Conservation (phyloP, 306 rosid genomes). For the Coriaria nepalensis region DNA sequence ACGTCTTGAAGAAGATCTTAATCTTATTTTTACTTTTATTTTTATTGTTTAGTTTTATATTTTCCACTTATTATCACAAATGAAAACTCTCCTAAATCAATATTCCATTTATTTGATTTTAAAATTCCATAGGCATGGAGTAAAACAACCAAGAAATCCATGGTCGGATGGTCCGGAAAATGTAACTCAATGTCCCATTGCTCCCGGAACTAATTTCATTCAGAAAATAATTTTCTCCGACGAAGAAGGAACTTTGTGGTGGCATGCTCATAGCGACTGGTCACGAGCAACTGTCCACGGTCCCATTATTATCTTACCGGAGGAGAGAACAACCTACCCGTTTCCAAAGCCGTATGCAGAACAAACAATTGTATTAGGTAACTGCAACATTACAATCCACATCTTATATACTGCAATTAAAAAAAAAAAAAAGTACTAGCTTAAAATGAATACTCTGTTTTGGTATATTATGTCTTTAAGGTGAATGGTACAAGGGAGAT, state of each 20-base stretch:
- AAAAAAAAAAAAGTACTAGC: no score
- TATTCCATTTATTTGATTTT: no score
- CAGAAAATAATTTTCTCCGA: slow-evolving; percentile 19
- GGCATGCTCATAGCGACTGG: slow-evolving; percentile 40
- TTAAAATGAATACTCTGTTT: background rate
- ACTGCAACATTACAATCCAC: background rate
- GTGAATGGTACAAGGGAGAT: slow-evolving; percentile 15
- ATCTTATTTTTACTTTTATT: no score
- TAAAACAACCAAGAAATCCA: slow-evolving; percentile 27
- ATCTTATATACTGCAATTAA: no score
- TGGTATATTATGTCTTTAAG: background rate
- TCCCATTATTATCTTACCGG: slow-evolving; percentile 17
- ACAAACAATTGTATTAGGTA: slow-evolving; percentile 13
- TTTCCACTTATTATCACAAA: no score
- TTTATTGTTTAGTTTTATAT: no score
- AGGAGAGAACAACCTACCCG: slow-evolving; percentile 1
- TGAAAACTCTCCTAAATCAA: no score
- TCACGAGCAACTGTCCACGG: slow-evolving; percentile 27
- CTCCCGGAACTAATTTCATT: slow-evolving; percentile 14
- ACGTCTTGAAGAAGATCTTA: no score
- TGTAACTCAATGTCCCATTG: slow-evolving; percentile 28
- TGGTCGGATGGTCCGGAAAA: slow-evolving; percentile 33
- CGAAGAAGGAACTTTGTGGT: slow-evolving; percentile 34
- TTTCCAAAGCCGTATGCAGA: slow-evolving; percentile 15
- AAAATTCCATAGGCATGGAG: slow-evolving; percentile 20